These are phyloP conservation scores for Begonia fuchsioides DNA, from an alignment of 306 rosid genomes.

Conservation along the genomic window DNA sequence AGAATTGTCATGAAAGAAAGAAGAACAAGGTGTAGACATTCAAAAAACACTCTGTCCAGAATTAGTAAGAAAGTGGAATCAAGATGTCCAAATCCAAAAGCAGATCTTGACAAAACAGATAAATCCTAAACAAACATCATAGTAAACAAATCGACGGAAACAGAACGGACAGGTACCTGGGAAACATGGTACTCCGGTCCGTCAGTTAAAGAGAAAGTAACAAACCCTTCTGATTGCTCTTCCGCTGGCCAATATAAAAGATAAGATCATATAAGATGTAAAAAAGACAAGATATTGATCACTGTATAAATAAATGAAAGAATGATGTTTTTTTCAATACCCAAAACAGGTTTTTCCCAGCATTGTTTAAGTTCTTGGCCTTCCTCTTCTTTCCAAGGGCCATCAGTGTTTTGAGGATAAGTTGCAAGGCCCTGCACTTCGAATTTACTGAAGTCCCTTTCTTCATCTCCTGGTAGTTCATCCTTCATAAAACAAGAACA, in stretches of 20 bases:
- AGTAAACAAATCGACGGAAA: too few relatives aligned
- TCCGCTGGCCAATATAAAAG: constrained; percentile 32
- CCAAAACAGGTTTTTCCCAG: constrained; percentile 59
- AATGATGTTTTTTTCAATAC: constrained; percentile 17
- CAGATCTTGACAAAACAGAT: too few relatives aligned
- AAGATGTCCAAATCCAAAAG: too few relatives aligned
- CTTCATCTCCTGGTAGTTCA: constrained; percentile 48
- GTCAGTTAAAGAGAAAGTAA: constrained; percentile 75
- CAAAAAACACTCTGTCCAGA: too few relatives aligned
- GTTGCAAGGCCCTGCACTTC: constrained; percentile 18
- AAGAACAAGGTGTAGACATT: too few relatives aligned
- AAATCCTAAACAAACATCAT: too few relatives aligned
- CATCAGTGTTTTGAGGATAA: constrained; percentile 32
- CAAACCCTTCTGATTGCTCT: constrained; percentile 59
- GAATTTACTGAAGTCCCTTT: constrained; percentile 30
- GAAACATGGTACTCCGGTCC: constrained; percentile 96
- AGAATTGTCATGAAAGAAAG: too few relatives aligned
- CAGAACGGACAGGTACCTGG: constrained; percentile 39
- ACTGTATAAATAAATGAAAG: constrained; percentile 1
- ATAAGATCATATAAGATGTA: too few relatives aligned
- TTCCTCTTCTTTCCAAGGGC: constrained; percentile 44
- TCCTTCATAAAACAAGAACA: constrained; percentile 28
- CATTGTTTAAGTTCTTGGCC: constrained; percentile 57
- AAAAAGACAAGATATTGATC: too few relatives aligned
- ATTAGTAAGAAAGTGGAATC: too few relatives aligned